Base-by-base conservation (phyloP, 306 rosid genomes). In the Erythrophleum fordii region DNA sequence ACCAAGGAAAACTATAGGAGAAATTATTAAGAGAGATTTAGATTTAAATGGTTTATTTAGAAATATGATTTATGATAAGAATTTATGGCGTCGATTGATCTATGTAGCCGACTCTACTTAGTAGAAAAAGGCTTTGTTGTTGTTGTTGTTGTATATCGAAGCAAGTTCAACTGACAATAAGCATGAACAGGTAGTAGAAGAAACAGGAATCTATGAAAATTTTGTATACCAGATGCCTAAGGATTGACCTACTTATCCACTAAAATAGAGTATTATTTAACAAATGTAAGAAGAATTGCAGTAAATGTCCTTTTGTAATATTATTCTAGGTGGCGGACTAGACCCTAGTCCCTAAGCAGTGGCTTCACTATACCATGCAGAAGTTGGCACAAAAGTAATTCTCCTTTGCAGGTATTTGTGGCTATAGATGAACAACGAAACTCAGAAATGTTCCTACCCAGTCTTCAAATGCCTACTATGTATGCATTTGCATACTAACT, bases 101-200 rank as follows among this genome's bases (percentile, higher is more conserved):
- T n/a, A n/a, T n/a, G n/a, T n/a, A n/a, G n/a, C n/a, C n/a, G n/a
- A n/a, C n/a, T n/a, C n/a, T n/a, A n/a, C n/a, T n/a, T n/a, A n/a
- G n/a, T n/a, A n/a, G n/a, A n/a, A n/a, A n/a, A n/a, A n/a, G n/a
- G n/a, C n/a, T n/a, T n/a, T n/a, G n/a, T n/a, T n/a, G n/a, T n/a
- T n/a, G n/a, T n/a, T n/a, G n/a, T n/a, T n/a, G n/a, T n/a, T n/a
- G n/a, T n/a, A 11, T 37, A 75, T 81, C 22, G 23, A 75, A 73
- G 83, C 75, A 84, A 87, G 22, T 55, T 61, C 77, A 83, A 80
- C 26, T 14, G 66, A 52, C 25, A 69, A 20, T 18, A 62, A 67
- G 53, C 42, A 84, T 64, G 44, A 58, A 28, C 1, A 45, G 35
- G 11, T 72, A 48, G 44, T 58, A 23, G 14, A 44, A 58, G 6